Evolutionary conservation across 139 green algal species (phyloP).

Genomic region (Coelastrella sp.): DNA sequence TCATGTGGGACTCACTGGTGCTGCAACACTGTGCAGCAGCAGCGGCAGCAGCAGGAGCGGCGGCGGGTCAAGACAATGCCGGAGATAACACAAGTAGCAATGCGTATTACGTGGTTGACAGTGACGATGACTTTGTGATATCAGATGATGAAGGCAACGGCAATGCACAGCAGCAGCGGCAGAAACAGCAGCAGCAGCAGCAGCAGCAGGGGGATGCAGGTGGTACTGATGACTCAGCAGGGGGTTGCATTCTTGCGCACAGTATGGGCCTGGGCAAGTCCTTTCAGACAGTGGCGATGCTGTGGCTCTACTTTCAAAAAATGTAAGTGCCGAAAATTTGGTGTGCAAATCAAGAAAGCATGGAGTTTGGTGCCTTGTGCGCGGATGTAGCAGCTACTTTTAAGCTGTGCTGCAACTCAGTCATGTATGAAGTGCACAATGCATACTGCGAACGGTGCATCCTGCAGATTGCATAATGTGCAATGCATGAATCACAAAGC

Average conservation of each 20-base stretch:
- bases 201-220: background rate
- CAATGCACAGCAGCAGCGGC: background rate
- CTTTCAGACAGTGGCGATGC: constrained; percentile 38
- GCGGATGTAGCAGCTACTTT: too few species aligned
- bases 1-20: constrained; percentile 60
- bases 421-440: too few species aligned
- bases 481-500: too few species aligned
- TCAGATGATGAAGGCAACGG: background rate
- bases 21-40: constrained; percentile 29
- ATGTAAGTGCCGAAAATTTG: constrained; percentile 29
- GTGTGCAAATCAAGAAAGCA: too few species aligned
- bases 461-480: too few species aligned
- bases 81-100: background rate
- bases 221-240: constrained; percentile 34
- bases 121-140: background rate
- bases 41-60: constrained; percentile 17
- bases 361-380: too few species aligned
- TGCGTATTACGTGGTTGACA: background rate
- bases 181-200: background rate
- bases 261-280: constrained; percentile 66
- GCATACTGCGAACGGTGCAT: too few species aligned
- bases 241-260: constrained; percentile 77
- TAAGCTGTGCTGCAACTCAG: too few species aligned
- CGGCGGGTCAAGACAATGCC: background rate
- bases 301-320: constrained; percentile 42